phyloP scores from a whole-genome alignment of 139 green algal species.

The Picochlorum sp. region DNA sequence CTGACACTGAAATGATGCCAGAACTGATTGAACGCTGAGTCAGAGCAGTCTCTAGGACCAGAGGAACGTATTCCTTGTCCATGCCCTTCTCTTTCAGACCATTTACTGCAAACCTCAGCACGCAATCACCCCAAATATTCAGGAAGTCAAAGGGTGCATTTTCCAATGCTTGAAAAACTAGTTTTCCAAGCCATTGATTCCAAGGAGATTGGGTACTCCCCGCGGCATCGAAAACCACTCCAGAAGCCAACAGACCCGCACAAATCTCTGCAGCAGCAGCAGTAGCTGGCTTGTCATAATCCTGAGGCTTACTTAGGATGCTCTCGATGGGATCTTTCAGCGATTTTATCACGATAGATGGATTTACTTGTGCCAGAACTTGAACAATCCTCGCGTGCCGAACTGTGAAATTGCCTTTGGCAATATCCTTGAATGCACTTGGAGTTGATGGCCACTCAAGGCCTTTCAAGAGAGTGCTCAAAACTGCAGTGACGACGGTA shows the following conservation, averaged over 20 bases:
- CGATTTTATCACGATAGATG: background rate
- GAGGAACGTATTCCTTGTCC: no score
- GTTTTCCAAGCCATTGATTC: conserved; percentile 24
- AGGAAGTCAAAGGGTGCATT: conserved; percentile 46
- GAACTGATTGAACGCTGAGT: no score
- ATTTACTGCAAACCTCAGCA: conserved; percentile 10
- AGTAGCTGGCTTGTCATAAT: conserved; percentile 24
- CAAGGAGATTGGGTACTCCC: conserved; percentile 12
- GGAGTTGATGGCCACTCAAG: conserved; percentile 6
- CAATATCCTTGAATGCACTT: background rate
- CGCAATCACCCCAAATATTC: conserved; percentile 32
- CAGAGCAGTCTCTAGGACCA: no score
- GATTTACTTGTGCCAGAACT: background rate
- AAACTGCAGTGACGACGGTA: conserved; percentile 3
- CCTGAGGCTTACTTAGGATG: conserved; percentile 24
- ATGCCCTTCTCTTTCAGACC: conserved; percentile 1
- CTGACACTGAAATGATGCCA: no score
- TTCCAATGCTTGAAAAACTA: conserved; percentile 28
- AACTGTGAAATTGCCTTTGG: background rate
- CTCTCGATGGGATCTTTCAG: conserved; percentile 10
- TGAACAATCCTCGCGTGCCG: background rate
- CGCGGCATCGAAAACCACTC: background rate
- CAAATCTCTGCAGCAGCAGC: conserved; percentile 47
- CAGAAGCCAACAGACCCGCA: conserved; percentile 46
- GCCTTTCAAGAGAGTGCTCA: conserved; percentile 4